Conservation (phyloP, 768 basidiomycete genomes). For the Postia placenta region DNA sequence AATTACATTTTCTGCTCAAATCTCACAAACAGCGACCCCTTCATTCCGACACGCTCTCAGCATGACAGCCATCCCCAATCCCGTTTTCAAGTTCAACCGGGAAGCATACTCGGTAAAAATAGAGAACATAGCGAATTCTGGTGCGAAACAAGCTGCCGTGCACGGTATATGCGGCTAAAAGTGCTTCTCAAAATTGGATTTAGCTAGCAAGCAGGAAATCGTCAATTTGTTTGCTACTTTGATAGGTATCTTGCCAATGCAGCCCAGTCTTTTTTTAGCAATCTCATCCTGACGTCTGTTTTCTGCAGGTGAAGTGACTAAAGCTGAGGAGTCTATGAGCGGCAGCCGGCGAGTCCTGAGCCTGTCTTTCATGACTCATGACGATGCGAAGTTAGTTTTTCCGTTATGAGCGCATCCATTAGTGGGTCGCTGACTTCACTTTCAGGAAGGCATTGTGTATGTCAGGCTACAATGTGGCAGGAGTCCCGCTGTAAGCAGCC, state of each 20-base stretch:
- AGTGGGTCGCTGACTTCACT: neutral
- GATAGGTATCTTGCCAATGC: constrained; percentile 36
- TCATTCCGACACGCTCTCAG: neutral
- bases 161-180: neutral
- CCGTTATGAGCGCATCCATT: neutral
- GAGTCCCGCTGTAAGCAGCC: constrained; percentile 46
- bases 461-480: constrained; percentile 54
- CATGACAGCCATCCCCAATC: constrained; percentile 13
- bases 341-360: constrained; percentile 35
- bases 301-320: constrained; percentile 44
- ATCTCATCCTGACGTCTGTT: neutral
- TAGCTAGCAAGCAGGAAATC: constrained; percentile 40
- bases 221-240: constrained; percentile 50
- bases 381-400: constrained; percentile 44
- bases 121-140: constrained; percentile 30
- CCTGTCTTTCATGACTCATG: constrained; percentile 47
- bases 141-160: constrained; percentile 20
- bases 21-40: constrained; percentile 17
- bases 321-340: constrained; percentile 16
- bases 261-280: neutral
- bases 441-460: constrained; percentile 63
- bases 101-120: constrained; percentile 42
- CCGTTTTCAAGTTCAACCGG: constrained; percentile 30
- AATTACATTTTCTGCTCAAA: constrained; percentile 13
- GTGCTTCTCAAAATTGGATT: neutral